These are phyloP conservation scores for Ustilago tritici DNA, from an alignment of 1,284 basidiomycete species.

Conservation along the genomic window DNA sequence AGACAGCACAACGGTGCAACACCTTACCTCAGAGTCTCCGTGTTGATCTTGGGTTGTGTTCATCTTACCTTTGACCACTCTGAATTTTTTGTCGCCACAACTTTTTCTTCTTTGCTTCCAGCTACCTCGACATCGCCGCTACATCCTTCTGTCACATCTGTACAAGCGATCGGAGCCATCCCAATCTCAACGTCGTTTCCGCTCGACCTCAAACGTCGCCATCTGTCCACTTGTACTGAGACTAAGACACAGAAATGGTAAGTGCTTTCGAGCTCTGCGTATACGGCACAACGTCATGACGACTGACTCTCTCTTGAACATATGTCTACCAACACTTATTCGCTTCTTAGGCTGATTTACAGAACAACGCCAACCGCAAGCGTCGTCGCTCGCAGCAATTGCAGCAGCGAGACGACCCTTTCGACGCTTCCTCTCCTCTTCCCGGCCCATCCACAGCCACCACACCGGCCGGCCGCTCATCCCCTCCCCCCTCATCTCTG, in stretches of 20 bases:
- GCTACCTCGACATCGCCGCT: not conserved
- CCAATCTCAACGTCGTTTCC: not conserved
- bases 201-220: not conserved
- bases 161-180: not conserved
- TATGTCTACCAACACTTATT: not conserved
- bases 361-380: slow-evolving; percentile 49
- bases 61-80: not conserved
- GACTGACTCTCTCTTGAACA: not conserved
- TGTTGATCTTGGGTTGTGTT: not conserved
- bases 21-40: not conserved
- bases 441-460: slow-evolving; percentile 47
- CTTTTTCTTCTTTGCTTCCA: not conserved
- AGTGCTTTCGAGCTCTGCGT: not conserved
- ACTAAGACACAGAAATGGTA: not conserved
- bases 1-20: not conserved
- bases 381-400: slow-evolving; percentile 54
- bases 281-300: not conserved
- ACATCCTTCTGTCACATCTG: not conserved
- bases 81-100: not conserved
- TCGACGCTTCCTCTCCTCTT: slow-evolving; percentile 46
- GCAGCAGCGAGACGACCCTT: slow-evolving; percentile 45
- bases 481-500: slow-evolving; percentile 62
- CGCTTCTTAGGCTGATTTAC: slow-evolving; percentile 29
- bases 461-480: slow-evolving; percentile 53
- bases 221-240: not conserved